Evolutionary conservation across 495 filamentous ascomycete genomes (phyloP).

Genomic region (Bacidia rubella): DNA sequence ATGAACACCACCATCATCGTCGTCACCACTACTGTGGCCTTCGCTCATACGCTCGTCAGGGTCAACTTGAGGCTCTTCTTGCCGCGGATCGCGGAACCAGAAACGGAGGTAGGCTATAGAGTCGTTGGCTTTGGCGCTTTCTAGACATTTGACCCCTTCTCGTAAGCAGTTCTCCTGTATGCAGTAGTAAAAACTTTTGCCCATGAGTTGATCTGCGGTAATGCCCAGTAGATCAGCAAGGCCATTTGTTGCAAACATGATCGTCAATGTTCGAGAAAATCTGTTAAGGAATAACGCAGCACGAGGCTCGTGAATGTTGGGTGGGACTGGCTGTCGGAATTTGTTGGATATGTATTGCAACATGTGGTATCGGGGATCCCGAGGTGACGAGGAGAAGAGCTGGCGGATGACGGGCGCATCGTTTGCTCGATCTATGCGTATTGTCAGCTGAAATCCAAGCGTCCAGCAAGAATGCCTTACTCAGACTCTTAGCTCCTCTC

Average conservation of each 20-base stretch:
- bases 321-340: conserved; percentile 52
- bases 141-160: conserved; percentile 63
- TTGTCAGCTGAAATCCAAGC: not conserved
- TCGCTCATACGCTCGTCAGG: conserved; percentile 24
- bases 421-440: conserved; percentile 52
- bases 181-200: conserved; percentile 68
- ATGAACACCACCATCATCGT: conserved; percentile 26
- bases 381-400: conserved; percentile 67
- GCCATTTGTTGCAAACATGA: conserved; percentile 77
- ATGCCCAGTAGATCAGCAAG: conserved; percentile 61
- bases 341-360: conserved; percentile 71
- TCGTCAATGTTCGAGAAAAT: conserved; percentile 67
- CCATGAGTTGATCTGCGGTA: conserved; percentile 46
- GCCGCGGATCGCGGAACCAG: conserved; percentile 63
- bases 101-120: conserved; percentile 92
- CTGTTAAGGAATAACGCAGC: conserved; percentile 79
- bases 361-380: conserved; percentile 86
- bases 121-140: conserved; percentile 82
- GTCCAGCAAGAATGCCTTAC: conserved; percentile 35
- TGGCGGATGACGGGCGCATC: conserved; percentile 67
- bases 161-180: conserved; percentile 62
- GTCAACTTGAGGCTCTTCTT: conserved; percentile 24
- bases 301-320: conserved; percentile 56
- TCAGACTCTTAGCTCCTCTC: conserved; percentile 53
- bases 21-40: conserved; percentile 23